These are phyloP conservation scores for Nothophytophthora sp. DNA, from an alignment of 352 stramenopile genomes.

Conservation along the genomic window DNA sequence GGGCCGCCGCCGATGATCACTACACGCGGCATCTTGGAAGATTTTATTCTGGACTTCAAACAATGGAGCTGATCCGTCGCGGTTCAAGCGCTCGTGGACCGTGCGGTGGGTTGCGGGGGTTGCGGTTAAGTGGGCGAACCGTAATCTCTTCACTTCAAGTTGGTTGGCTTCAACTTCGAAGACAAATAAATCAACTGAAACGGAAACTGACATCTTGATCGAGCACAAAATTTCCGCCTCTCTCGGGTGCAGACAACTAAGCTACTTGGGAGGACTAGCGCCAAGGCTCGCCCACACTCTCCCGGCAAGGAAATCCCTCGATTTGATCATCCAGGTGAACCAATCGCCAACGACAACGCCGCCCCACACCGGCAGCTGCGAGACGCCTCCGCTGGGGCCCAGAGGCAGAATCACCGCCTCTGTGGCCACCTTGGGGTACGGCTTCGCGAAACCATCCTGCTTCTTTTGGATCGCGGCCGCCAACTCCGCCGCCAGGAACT, in stretches of 20 bases:
- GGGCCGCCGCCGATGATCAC: constrained; percentile 26
- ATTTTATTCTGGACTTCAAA: too few relatives aligned
- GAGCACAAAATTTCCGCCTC: too few relatives aligned
- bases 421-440: constrained; percentile 16
- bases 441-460: constrained; percentile 18
- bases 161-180: too few relatives aligned
- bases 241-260: too few relatives aligned
- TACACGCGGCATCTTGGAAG: constrained; percentile 11
- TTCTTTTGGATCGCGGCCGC: constrained; percentile 18
- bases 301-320: constrained; percentile 33
- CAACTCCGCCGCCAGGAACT: constrained; percentile 25
- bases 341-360: constrained; percentile 32
- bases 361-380: constrained; percentile 30
- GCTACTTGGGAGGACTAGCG: constrained; percentile 5
- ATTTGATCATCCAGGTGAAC: constrained; percentile 31
- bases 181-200: too few relatives aligned
- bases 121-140: too few relatives aligned
- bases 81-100: too few relatives aligned
- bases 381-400: constrained; percentile 32
- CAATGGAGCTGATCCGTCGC: too few relatives aligned
- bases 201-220: too few relatives aligned
- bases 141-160: too few relatives aligned
- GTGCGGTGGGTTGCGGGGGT: too few relatives aligned
- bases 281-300: constrained; percentile 15
- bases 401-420: constrained; percentile 35